Base-by-base conservation (phyloP, 129 eudicot species). In the Cynara cardunculus region DNA sequence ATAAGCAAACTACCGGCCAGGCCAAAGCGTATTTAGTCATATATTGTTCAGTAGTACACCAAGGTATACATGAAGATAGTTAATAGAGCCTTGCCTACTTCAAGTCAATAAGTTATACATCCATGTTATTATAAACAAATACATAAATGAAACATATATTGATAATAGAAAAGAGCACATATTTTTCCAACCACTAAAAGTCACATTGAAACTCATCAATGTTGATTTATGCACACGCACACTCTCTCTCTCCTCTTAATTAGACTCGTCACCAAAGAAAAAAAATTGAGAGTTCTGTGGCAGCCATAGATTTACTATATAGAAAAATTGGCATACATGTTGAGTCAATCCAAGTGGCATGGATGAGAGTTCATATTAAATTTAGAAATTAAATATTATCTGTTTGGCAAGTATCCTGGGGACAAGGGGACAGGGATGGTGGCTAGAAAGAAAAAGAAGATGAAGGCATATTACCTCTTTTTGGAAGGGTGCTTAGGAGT, bases 401-500 rank as follows among this genome's bases (percentile, higher is more conserved):
- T 31, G 31, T 6, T 70, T 22, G 53, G 22, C 41, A 66, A 22
- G 69, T 62, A 62, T 62, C 28, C 27, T 62, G 9, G 14, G 3
- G 6, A 24, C 27, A 24, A 28, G 9, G 14, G 3, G 6, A 24
- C 27, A 24, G 69, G 26, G 69, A 5, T 62, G 26, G 68, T 9
- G 14, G 69, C 22, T 14, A 49, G 62, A 56, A 56, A 24, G n/a
- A 3, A 39, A 69, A 69, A 5, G 32, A 46, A 53, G 5, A 53
- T 46, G 26, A 16, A 67, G 22, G 30, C 59, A 70, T 27, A 37
- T 80, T 88, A 96, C 99, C 99, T 93, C 81, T 91, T 61, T 87
- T 87, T 67, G 89, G 84, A 81, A 96, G 86, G 73, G 89, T 81
- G 86, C 80, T 85, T 81, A 91, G 13, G 22, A 93, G 87, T 69